Base-by-base conservation (phyloP, 345 rosid species). In the Cardamine chenopodiifolia region DNA sequence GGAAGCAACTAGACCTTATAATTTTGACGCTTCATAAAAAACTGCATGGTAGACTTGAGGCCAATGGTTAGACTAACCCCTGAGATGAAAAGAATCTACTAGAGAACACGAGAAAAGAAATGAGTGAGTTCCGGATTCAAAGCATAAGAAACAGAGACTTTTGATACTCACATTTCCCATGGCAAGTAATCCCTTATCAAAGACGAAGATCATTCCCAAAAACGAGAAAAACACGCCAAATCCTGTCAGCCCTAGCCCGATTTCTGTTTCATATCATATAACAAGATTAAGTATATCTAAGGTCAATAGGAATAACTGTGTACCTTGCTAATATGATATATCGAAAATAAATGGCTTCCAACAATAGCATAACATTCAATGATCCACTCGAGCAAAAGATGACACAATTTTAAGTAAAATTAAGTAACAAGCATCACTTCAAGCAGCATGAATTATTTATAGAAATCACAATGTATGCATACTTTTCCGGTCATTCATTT, bases 61-160 rank as follows among this genome's bases (percentile, higher is more conserved):
- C 99, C 99, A 66, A 95, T 95, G 65, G 97, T 90, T 72, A 95
- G 86, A 79, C 92, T 83, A 78, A 95, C 99, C 75, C 99, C 99
- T 2, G 97, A 88, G 62, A 95, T 28, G 82, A 95, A 95, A 55
- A 95, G 97, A 63, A 95, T 90, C 98, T 95, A 82, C 98, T 92
- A 82, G 73, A 78, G 18, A 65, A 48, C 44, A 75, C 1, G 25
- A 40, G 61, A 57, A 31, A 64, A 67, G 25, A 60, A 59, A 42
- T 31, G 22, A 9, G 32, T 11, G 42, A 37, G 42, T 39, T 39
- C 39, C 13, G 13, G 39, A 39, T 28, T 28, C 3, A 37, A 50
- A 47, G 25, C 25, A 61, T 29, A 47, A 20, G 18, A 45, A 48
- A 32, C 55, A 56, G 22, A 62, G 6, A 49, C 2, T 9, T 29